Base-by-base conservation (phyloP, 495 filamentous ascomycete genomes). In the Sordaria brevicollis region DNA sequence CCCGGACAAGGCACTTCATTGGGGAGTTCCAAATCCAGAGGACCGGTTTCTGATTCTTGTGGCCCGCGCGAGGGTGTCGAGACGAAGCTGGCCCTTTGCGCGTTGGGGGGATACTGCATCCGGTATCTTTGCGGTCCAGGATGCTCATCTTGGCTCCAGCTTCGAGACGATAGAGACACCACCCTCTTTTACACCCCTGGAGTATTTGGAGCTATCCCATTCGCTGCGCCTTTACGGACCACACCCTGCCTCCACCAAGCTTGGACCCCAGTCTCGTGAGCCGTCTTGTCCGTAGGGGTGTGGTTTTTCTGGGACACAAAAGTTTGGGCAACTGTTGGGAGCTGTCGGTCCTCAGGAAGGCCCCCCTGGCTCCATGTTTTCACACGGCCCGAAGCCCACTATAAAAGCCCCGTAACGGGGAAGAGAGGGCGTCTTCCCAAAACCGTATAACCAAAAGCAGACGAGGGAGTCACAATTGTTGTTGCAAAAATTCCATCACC, bases 381-480 rank as follows among this genome's bases (percentile, higher is more conserved):
- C 76, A 76, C 76, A 77, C 76, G 71, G 75, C 69, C 71, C 73
- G 66, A 37, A 57, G 38, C 68, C 71, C 74, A 69, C 72, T 74
- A 57, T 70, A 67, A 71, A n/a, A 62, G 69, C 65, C 71, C 74
- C 76, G 71, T 74, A 71, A 77, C 75, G 71, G 69, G 35, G 65
- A n/a, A 39, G 68, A 69, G 66, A 68, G 68, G 76, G 74, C 74
- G 70, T 69, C 65, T 57, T 68, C 70, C 54, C 19, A 35, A 36
- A 41, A 72, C 70, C 68, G 68, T 69, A 72, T 70, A 77, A 74
- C 73, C 72, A 76, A 74, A 74, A 72, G 71, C 71, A 76, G 73
- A 71, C 66, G 67, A 57, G 21, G 49, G 37, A 35, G 68, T 57
- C 67, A 69, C 69, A 67, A 67, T 66, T 69, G 67, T 66, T 49